These are phyloP conservation scores for Kondoa subrosea DNA, from an alignment of 768 basidiomycete genomes.

Conservation along the genomic window DNA sequence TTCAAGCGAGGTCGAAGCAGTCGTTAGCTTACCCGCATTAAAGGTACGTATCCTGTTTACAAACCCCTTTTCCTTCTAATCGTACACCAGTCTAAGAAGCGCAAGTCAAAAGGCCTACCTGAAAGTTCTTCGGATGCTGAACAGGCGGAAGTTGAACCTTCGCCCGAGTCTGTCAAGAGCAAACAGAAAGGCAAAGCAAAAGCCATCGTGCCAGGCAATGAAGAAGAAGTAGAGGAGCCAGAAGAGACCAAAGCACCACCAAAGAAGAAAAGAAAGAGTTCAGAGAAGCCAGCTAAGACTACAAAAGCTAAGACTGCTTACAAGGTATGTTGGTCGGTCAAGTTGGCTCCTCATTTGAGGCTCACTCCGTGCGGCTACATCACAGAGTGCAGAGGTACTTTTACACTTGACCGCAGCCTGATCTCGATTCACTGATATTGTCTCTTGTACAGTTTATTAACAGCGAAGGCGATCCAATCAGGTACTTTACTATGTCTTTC, in stretches of 20 bases:
- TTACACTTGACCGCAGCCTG: no score
- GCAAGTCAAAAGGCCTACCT: no score
- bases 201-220: background rate
- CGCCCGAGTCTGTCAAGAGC: background rate
- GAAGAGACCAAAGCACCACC: background rate
- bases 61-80: no score
- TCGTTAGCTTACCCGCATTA: no score
- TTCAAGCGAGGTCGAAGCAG: no score
- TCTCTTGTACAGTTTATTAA: slow-evolving; percentile 4
- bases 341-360: background rate
- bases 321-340: background rate
- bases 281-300: background rate
- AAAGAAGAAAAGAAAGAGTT: background rate
- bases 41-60: no score
- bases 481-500: no score
- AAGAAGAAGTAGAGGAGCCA: background rate
- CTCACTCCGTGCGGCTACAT: background rate
- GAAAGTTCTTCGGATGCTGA: no score
- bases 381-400: background rate
- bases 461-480: background rate
- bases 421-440: no score
- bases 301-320: background rate
- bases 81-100: no score
- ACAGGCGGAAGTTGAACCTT: no score
- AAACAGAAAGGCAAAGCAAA: background rate